Conservation (phyloP, 305 asterid genomes). For the Stenogyne calaminthoides region DNA sequence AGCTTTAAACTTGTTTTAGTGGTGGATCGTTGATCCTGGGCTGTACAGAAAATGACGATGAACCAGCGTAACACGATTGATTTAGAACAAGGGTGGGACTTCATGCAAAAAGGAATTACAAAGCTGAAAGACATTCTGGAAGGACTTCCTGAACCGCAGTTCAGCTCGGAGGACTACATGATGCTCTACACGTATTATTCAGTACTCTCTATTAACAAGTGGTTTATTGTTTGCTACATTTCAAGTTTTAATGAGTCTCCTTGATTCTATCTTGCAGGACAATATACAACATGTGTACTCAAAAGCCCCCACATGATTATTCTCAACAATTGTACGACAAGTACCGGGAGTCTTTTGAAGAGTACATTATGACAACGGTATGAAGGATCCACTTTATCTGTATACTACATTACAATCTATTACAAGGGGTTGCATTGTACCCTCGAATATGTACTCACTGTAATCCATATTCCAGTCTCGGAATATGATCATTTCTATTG, state of each 20-base stretch:
- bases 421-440: not conserved
- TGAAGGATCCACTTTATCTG: slow-evolving; percentile 20
- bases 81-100: slow-evolving; percentile 79
- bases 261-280: slow-evolving; percentile 53
- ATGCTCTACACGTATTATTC: slow-evolving; percentile 70
- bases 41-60: slow-evolving; percentile 46
- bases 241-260: slow-evolving; percentile 24
- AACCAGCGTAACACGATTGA: slow-evolving; percentile 58
- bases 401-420: not conserved
- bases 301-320: slow-evolving; percentile 83
- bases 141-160: slow-evolving; percentile 74
- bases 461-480: not conserved
- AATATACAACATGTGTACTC: slow-evolving; percentile 86
- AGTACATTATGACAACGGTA: slow-evolving; percentile 63
- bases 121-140: slow-evolving; percentile 75
- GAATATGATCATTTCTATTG: slow-evolving; percentile 4
- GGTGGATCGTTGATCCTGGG: slow-evolving; percentile 24
- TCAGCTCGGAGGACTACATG: slow-evolving; percentile 83
- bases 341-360: slow-evolving; percentile 68
- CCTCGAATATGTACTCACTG: not conserved
- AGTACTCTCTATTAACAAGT: slow-evolving; percentile 7
- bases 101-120: slow-evolving; percentile 74
- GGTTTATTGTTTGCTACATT: slow-evolving; percentile 10
- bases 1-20: slow-evolving; percentile 26
- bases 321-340: slow-evolving; percentile 83